phyloP scores from a whole-genome alignment of 176 grass and related monocot species.

The Phragmites australis region DNA sequence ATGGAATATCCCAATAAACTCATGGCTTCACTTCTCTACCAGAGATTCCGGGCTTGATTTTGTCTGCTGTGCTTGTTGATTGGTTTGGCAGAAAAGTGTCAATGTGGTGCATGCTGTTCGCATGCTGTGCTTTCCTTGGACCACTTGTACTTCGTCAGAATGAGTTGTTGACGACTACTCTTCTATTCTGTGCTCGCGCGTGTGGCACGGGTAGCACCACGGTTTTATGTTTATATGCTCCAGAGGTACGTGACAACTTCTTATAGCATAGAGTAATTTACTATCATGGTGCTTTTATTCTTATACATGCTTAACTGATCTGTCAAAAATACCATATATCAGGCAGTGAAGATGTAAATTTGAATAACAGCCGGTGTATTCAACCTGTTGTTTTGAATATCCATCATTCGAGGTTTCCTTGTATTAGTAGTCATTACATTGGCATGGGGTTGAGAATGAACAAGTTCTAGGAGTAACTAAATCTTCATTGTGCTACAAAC shows the following conservation, averaged over 20 bases:
- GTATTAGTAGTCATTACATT: no score
- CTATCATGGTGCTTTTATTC: not conserved
- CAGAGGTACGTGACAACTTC: constrained; percentile 53
- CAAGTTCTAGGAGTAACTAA: not conserved
- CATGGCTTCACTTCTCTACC: not conserved
- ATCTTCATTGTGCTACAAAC: constrained; percentile 3
- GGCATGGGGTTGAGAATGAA: not conserved
- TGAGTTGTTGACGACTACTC: constrained; percentile 54
- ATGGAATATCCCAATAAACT: not conserved
- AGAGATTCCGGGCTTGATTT: constrained; percentile 73
- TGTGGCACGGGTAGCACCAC: constrained; percentile 64
- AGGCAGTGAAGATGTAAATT: not conserved
- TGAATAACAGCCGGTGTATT: not conserved
- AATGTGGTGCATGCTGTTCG: constrained; percentile 65
- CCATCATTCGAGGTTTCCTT: not conserved
- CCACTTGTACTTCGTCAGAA: constrained; percentile 64
- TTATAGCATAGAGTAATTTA: not conserved
- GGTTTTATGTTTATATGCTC: constrained; percentile 57
- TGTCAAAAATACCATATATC: not conserved
- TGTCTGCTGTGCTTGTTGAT: constrained; percentile 62
- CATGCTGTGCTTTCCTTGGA: constrained; percentile 52
- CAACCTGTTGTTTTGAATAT: not conserved
- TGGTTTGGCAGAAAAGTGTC: constrained; percentile 64
- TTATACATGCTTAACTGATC: not conserved
- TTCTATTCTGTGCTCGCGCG: constrained; percentile 72